These are phyloP conservation scores for Fusarium metavorans DNA, from an alignment of 2,329 filamentous ascomycete species.

Conservation along the genomic window DNA sequence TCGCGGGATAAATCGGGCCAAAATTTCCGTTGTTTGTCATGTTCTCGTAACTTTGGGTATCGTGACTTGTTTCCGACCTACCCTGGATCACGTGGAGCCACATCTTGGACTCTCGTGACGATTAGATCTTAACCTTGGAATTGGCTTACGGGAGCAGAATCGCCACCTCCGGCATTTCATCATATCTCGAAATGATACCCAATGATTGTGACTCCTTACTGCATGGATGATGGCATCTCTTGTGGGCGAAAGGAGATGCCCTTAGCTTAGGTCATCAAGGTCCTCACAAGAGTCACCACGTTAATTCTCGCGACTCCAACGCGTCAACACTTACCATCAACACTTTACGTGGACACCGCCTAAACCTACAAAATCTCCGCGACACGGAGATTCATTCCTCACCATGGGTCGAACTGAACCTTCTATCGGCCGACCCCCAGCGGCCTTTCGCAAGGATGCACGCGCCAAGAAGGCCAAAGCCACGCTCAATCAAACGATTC, in stretches of 20 bases:
- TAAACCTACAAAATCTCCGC: neutral
- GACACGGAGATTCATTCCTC: neutral
- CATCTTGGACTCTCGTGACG: neutral
- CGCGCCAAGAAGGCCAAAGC: conserved; percentile 68
- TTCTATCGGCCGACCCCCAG: conserved; percentile 37
- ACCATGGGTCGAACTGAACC: conserved; percentile 44
- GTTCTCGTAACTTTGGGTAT: neutral
- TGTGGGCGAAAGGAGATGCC: neutral
- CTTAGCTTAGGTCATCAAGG: conserved; percentile 2
- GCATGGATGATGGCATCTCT: neutral
- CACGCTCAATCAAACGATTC: conserved; percentile 71
- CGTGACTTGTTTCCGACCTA: neutral
- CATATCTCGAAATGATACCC: neutral
- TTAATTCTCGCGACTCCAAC: neutral
- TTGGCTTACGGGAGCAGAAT: neutral
- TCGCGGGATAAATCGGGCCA: neutral
- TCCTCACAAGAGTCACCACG: neutral
- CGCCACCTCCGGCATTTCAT: neutral
- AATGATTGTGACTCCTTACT: neutral
- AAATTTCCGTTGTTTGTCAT: neutral
- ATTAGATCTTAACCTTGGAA: neutral
- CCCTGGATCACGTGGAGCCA: neutral
- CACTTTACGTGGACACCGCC: neutral
- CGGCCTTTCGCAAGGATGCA: conserved; percentile 46
- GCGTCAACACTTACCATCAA: neutral